Evolutionary conservation across 805 yeast genomes (phyloP), one percentile per base, ranked within the genome.

Genomic region (Saccharomycopsis olivae): DNA sequence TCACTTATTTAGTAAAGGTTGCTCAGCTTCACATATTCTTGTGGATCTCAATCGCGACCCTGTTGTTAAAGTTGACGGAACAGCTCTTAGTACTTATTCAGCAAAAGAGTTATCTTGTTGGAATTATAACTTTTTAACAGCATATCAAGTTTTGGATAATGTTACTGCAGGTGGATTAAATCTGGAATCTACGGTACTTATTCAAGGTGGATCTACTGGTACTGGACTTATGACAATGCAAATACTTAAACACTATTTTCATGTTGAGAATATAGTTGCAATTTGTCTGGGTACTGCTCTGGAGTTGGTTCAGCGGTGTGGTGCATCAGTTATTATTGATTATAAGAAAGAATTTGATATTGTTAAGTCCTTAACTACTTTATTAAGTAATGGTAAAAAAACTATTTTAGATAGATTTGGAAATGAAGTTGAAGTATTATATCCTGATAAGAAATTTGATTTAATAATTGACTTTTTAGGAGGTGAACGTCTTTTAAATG

Each of bases 181-280:
- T 29, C 57, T 60, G 3, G 61, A 62, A 8, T 58, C 73, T 1
- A 69, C 68, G 41, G 70, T 84, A 2, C 62, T 83, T 34, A 63
- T 86, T 31, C 65, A 82, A 45, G 95, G 95, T 39, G 94, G 82
- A 14, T 76, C 84, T 2, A 73, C 94, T 1, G 64, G 77, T n/a
- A 83, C 81, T 8, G 94, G 92, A 2, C 56, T 73, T 44, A 68
- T 65, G 57, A 68, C 70, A 3, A 64, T 75, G 25, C 87, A 79
- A 53, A 51, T 83, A 20, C 68, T 78, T 15, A 78, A 71, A 53
- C 51, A 65, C 18, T 56, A 62, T 46, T 72, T 64, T 48, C 61
- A 68, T n/a, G 71, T 75, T 9, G 58, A 60, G 31, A 65, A 65
- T 33, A 65, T 85, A n/a, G 74, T 73, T 1, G 71, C 70, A 1